Conservation (phyloP, 1,284 basidiomycete genomes). For the Trametes versicolor region DNA sequence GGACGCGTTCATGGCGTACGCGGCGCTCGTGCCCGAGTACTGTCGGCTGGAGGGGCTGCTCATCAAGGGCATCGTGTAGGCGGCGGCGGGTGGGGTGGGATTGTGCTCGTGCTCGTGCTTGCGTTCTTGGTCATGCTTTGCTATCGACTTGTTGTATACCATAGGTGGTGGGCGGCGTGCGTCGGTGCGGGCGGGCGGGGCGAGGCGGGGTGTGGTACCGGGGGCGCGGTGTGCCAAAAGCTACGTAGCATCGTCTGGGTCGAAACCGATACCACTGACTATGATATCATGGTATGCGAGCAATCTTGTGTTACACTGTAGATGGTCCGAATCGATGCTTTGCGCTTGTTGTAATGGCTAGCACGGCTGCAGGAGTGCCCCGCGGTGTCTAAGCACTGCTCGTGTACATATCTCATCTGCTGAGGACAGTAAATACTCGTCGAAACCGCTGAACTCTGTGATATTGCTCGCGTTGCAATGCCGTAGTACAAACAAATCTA, state of each 20-base stretch:
- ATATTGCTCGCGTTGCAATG: too few relatives aligned
- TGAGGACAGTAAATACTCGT: too few relatives aligned
- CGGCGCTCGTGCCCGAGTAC: constrained; percentile 85
- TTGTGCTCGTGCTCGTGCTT: constrained; percentile 19
- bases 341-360: constrained; percentile 9
- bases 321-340: constrained; percentile 25
- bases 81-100: constrained; percentile 2
- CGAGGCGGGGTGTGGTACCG: not conserved
- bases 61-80: constrained; percentile 67
- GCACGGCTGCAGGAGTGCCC: not conserved
- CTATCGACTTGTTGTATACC: constrained; percentile 37
- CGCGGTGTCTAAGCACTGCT: too few relatives aligned
- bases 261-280: constrained; percentile 36
- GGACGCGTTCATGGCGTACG: constrained; percentile 85
- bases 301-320: constrained; percentile 26
- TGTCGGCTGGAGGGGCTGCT: constrained; percentile 79
- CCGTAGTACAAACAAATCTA: too few relatives aligned
- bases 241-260: constrained; percentile 33
- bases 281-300: constrained; percentile 35
- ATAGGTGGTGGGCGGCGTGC: constrained; percentile 21
- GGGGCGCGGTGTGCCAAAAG: constrained; percentile 20
- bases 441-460: too few relatives aligned
- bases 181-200: constrained; percentile 16
- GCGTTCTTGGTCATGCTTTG: constrained; percentile 34
- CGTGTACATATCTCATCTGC: too few relatives aligned